Evolutionary conservation across 1,284 basidiomycete genomes (phyloP), one percentile per base, ranked within the genome.

Genomic region (Ganoderma lucidum): DNA sequence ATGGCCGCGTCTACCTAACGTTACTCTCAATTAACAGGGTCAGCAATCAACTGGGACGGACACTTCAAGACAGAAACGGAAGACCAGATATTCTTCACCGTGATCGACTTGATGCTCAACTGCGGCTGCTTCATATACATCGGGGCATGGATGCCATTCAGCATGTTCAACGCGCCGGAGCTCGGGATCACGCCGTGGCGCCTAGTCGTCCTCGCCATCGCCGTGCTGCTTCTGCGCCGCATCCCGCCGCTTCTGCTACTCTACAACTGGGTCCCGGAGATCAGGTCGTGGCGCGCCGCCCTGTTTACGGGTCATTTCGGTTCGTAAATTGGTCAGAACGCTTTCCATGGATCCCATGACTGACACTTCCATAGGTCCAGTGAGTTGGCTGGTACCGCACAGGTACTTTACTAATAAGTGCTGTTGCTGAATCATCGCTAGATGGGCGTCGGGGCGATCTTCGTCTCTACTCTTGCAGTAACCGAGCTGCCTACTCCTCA

Each of bases 1-100:
- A 63, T 12, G 60, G 60, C 63, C 17, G 3, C 17, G 41, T 30
- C 10, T 35, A n/a, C 19, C 3, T 3, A 19, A 48, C 6, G 45
- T 10, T 19, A 48, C 19, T 10, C 4, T 17, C 9, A 3, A 44
- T 17, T 37, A n/a, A n/a, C 70, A 93, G 92, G 92, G 1, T 91
- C 87, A 66, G 95, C 96, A 0, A 93, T 98, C 74, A 95, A 96
- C 1, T 98, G 96, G 97, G 96, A 98, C 77, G 93, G 95, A 48
- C 88, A 96, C 78, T 98, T 97, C 82, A 94, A 95, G 77, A 83
- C 85, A 56, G 92, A 96, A 67, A 96, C 90, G 3, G 94, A 96
- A 79, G 89, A 92, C 74, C 92, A 95, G 69, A 86, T 91, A 45
- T 99, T 99, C 79, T 92, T 95, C 30, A 92, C 94, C 56, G 94